A percentile compares a stretch with the other conserved stretches of the same genome.
These are phyloP conservation scores for Stemphylium beticola DNA, from an alignment of 2,329 filamentous ascomycete species.

Conservation along the genomic window DNA sequence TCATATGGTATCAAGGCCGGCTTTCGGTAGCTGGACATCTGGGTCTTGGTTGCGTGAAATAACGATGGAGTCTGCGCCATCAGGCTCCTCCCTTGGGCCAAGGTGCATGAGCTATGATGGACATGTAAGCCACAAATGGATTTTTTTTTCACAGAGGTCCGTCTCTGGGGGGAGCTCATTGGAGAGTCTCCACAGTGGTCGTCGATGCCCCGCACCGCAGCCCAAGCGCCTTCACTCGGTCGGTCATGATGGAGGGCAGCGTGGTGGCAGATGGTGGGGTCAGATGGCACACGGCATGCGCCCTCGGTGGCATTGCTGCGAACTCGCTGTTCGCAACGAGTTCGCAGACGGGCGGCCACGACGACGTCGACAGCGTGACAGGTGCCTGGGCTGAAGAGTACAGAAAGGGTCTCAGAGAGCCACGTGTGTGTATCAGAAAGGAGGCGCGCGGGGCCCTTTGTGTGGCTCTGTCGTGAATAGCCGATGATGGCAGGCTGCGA, in stretches of 20 bases:
- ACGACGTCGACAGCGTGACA: background rate
- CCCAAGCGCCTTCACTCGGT: constrained; percentile 2
- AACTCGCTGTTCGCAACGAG: constrained; percentile 14
- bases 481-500: constrained; percentile 17
- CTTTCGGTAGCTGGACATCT: background rate
- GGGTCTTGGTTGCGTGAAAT: background rate
- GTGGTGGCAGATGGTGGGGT: constrained; percentile 4
- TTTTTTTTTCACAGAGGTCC: constrained; percentile 5
- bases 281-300: constrained; percentile 33
- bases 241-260: constrained; percentile 3
- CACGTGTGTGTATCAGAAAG: constrained; percentile 24
- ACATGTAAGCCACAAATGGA: constrained; percentile 20
- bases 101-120: constrained; percentile 18
- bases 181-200: constrained; percentile 7
- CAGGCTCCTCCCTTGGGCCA: background rate
- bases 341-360: constrained; percentile 26
- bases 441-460: constrained; percentile 19
- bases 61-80: background rate
- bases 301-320: constrained; percentile 30
- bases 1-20: constrained; percentile 40
- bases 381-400: background rate
- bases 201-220: constrained; percentile 22
- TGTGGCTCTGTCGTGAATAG: constrained; percentile 10
- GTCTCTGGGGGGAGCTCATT: constrained; percentile 10
- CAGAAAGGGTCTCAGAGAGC: constrained; percentile 17